These are phyloP conservation scores for Boletus semigastroideus DNA, from an alignment of 1,284 basidiomycete genomes.

Conservation along the genomic window DNA sequence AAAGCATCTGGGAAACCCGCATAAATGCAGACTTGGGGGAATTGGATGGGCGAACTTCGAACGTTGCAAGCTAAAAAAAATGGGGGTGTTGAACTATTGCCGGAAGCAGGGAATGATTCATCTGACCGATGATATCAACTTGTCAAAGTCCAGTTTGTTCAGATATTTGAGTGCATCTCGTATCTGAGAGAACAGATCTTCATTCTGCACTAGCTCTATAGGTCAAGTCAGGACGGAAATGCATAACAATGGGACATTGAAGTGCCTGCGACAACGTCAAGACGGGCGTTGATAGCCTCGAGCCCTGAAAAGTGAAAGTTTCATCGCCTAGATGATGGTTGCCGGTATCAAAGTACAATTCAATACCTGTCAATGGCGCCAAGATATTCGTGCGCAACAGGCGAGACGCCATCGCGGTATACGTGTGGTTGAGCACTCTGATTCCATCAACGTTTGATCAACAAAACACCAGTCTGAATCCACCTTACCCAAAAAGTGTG, in stretches of 20 bases:
- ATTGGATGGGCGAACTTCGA: slow-evolving; percentile 52
- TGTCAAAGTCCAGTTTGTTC: slow-evolving; percentile 86
- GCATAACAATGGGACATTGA: not conserved
- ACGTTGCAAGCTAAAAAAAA: slow-evolving; percentile 55
- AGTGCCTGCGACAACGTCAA: slow-evolving; percentile 83
- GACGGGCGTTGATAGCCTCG: slow-evolving; percentile 70
- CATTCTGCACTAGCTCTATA: slow-evolving; percentile 71
- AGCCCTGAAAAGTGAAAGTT: slow-evolving; percentile 18
- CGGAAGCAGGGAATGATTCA: not conserved
- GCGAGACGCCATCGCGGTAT: slow-evolving; percentile 84
- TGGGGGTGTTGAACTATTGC: not conserved
- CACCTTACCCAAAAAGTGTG: slow-evolving; percentile 70
- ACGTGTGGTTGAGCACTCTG: slow-evolving; percentile 76
- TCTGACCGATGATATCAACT: slow-evolving; percentile 71
- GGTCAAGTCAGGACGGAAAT: slow-evolving; percentile 11
- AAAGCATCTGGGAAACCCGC: slow-evolving; percentile 75
- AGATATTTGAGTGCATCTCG: slow-evolving; percentile 68
- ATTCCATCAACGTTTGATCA: not conserved
- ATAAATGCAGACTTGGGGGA: slow-evolving; percentile 64
- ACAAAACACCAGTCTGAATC: not conserved
- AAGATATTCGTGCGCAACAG: slow-evolving; percentile 80
- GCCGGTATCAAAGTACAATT: not conserved
- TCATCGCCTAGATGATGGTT: not conserved
- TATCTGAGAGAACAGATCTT: slow-evolving; percentile 71
- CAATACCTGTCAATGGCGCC: slow-evolving; percentile 74